A percentile compares a stretch with the other conserved stretches of the same genome.
Evolutionary conservation across 352 stramenopile genomes (phyloP).

Genomic region (Pythium oligandrum): DNA sequence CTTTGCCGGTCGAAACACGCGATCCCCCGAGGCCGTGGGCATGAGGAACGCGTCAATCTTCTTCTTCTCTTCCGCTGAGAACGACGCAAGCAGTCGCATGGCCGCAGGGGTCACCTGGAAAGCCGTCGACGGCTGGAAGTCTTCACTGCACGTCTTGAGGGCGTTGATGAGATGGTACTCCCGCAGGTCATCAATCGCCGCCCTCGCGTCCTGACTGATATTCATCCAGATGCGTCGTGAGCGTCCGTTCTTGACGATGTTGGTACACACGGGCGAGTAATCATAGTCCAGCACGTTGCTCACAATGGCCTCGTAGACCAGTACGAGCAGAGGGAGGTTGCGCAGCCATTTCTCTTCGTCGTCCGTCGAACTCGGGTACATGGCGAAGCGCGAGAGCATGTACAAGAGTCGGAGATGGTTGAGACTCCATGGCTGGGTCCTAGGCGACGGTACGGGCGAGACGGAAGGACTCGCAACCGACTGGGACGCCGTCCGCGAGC

Average conservation of each 20-base stretch:
- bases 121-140: constrained; percentile 94
- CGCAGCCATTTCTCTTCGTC: constrained; percentile 95
- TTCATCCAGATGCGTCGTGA: constrained; percentile 90
- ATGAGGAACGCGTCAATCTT: constrained; percentile 59
- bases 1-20: constrained; percentile 38
- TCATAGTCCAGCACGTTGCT: constrained; percentile 94
- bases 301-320: constrained; percentile 97
- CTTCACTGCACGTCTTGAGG: constrained; percentile 91
- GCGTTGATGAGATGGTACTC: constrained; percentile 95
- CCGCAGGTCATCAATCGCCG: constrained; percentile 93
- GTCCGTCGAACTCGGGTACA: constrained; percentile 79
- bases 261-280: constrained; percentile 93
- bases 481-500: no score
- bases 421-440: constrained; percentile 31
- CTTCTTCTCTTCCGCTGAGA: constrained; percentile 40
- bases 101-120: constrained; percentile 82
- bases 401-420: constrained; percentile 97
- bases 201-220: constrained; percentile 94
- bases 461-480: no score
- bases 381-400: constrained; percentile 94
- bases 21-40: constrained; percentile 16
- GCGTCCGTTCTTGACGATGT: constrained; percentile 91
- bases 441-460: background rate
- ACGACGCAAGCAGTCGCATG: constrained; percentile 30
- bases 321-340: constrained; percentile 93